Evolutionary conservation across 2,329 filamentous ascomycete species (phyloP), one percentile per base, ranked within the genome.

Genomic region (Leptographium radiaticola): DNA sequence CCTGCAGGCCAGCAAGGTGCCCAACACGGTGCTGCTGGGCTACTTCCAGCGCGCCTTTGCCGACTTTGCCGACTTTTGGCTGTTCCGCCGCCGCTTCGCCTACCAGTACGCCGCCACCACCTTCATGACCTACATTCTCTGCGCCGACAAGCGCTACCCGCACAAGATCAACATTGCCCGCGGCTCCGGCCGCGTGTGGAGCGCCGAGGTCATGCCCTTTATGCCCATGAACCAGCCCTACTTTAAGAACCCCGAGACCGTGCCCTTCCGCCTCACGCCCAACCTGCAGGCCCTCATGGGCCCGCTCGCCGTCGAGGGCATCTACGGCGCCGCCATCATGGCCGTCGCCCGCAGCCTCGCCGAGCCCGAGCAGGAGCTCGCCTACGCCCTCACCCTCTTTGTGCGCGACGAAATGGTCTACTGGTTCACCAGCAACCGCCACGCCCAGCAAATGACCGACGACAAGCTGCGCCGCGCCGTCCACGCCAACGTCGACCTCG

Each of bases 101-200:
- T 96, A 97, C 73, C 93, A 98, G 70, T 84, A 95, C 57, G 91
- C 93, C 20, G 83, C 90, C 2, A 78, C 97, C 59, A 95, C 93
- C 1, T 98, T 98, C 72, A 95, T 98, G 86, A 97, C 93, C 5
- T 98, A 97, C 66, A 86, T 96, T 56, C 85, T 99, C 73, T 91
- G 91, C 71, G 97, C 98, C 83, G 89, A 91, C 66, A 89, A 89
- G 67, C 87, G 93, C 34, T 95, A 93, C 68, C 94, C 93, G 7
- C 89, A 90, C 69, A 98, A 98, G 76, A 85, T 97, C 68, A 86
- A 87, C 69, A 94, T 98, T 63, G 86, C 89, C 12, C 84, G 89
- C 30, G 80, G 80, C 34, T 89, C 86, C 7, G 94, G 94, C 59
- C 93, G 94, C 64, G 87, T 98, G 61, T 98, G 94, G 94, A 90